These are phyloP conservation scores for Bocquillonia castaneifolia DNA, from an alignment of 441 rosid species.

Conservation along the genomic window DNA sequence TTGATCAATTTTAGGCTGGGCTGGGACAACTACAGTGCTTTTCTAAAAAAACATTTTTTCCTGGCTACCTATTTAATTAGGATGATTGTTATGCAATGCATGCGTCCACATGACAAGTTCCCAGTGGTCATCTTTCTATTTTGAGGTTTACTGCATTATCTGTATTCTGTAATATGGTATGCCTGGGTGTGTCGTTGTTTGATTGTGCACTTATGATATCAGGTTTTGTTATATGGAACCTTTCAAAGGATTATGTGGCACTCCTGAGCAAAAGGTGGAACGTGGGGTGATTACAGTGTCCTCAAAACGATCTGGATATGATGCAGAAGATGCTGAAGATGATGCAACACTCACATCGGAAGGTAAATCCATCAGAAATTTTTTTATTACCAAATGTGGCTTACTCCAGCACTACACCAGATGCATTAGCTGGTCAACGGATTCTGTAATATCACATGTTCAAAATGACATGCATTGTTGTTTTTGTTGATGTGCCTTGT, in stretches of 20 bases:
- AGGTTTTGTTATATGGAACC: constrained; percentile 41
- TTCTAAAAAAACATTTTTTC: no score
- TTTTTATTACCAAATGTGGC: no score
- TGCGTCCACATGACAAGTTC: no score
- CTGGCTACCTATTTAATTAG: no score
- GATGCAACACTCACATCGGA: constrained; percentile 13
- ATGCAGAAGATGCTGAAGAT: constrained; percentile 4
- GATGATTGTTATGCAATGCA: no score
- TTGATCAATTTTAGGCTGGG: no score
- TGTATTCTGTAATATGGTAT: background rate
- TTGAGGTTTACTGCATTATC: background rate
- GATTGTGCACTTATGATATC: background rate
- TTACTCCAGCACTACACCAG: no score
- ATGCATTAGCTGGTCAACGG: no score
- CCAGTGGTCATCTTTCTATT: background rate
- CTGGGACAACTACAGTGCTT: no score
- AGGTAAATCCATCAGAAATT: constrained; percentile 18
- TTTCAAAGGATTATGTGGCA: constrained; percentile 29
- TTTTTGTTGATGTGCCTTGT: background rate
- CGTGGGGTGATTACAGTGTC: constrained; percentile 29
- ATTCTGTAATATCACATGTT: background rate
- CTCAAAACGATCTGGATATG: constrained; percentile 26
- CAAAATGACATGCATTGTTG: background rate
- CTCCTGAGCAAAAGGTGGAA: constrained; percentile 25
- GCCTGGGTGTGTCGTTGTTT: background rate